Evolutionary conservation across 495 filamentous ascomycete species (phyloP), one percentile per base, ranked within the genome.

Genomic region (Penicillium salamii): DNA sequence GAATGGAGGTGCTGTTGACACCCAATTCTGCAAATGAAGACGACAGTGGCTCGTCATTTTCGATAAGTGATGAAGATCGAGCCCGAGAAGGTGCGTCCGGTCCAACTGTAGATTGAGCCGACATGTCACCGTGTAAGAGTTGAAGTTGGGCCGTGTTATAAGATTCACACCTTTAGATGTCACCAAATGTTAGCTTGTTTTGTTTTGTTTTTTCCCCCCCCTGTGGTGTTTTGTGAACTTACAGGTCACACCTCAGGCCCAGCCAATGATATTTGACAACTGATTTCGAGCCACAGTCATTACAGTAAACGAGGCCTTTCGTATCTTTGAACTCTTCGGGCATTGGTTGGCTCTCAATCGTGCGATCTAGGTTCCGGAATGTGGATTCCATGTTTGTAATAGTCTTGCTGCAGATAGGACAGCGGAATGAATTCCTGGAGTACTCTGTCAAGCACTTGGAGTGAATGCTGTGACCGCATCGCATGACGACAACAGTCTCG

Each of bases 311-410:
- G 40, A 89, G 76, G 36, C 89, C 91, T 49, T 83, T 84, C 5
- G 89, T 88, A 59, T 89, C 84, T 50, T 74, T 79, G 61, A 91
- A 96, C 40, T 91, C 86, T 3, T 72, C 63, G 8, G 92, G 93
- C 89, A 99, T 97, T 7, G 93, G 95, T 59, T 99, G 93, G 15
- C 71, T 78, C 50, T 89, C 78, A 52, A 99, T 96, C 7, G 84
- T 83, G 18, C 88, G 78, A 65, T 95, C 90, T 19, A 96, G 74
- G 52, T 92, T 91, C 40, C 89, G 82, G 71, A 97, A 99, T 50
- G 91, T 90, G 21, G 87, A 80, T 59, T 97, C 93, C 93, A 99
- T 97, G 69, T 99, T 99, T 53, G 88, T 81, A 17, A 92, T 87
- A 46, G 88, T 95, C 61, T 89, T 88, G 64, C 84, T 92, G 77